Conservation (phyloP, 1,284 basidiomycete species). For the Melampsora americana region DNA sequence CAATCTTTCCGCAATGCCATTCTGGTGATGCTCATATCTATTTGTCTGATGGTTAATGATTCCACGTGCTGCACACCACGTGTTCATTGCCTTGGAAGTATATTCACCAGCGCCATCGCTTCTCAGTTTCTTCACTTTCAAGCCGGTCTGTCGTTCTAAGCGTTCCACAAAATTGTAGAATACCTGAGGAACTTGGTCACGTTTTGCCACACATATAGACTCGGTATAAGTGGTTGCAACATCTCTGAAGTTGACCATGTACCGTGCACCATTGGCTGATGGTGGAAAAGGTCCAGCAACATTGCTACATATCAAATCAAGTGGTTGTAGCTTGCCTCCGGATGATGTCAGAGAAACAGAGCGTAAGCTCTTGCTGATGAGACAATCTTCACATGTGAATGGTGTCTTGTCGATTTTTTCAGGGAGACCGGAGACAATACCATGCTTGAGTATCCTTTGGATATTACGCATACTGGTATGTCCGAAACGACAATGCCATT, state of each 20-base stretch:
- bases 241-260: not conserved
- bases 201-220: not conserved
- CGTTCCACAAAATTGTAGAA: no score
- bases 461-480: not conserved
- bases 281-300: no score
- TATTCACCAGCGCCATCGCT: conserved; percentile 5
- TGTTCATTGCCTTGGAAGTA: not conserved
- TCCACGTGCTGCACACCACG: not conserved
- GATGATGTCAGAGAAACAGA: not conserved
- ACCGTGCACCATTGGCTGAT: not conserved
- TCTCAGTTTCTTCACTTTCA: not conserved
- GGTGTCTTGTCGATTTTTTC: not conserved
- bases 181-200: not conserved
- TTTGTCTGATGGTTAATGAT: not conserved
- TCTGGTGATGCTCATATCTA: not conserved
- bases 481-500: no score
- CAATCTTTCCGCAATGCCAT: not conserved
- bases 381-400: not conserved
- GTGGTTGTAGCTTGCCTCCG: not conserved
- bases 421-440: not conserved
- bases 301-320: not conserved
- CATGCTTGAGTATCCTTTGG: not conserved
- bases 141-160: not conserved
- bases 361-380: not conserved
- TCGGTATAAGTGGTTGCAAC: not conserved